Base-by-base conservation (phyloP, 169 alveolate species). In the Cryptosporidium bovis region DNA sequence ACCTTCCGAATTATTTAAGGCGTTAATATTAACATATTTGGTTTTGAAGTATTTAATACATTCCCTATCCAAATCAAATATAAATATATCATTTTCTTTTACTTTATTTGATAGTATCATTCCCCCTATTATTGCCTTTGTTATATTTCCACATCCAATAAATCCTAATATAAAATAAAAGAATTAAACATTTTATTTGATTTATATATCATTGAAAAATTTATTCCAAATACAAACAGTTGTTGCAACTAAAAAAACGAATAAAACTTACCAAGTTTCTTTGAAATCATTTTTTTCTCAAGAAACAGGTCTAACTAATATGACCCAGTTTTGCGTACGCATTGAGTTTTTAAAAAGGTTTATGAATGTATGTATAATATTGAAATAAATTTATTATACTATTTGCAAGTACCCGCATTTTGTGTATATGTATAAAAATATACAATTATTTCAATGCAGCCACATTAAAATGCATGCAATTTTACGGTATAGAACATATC, bases 131-230 rank as follows among this genome's bases (percentile, higher is more conserved):
- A 77, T 77, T 60, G 87, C 87, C 16, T 20, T 60, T 44, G 87
- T 62, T 58, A 77, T 77, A 77, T 77, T 56, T 31, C 87, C 87
- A 77, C 77, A 77, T 3, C 87, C 87, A 44, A 77, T 48, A 60
- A 77, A 77, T 15, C 87, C 87, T 77, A 46, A 18, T 58, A 4
- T 2, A 29, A 62, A 15, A 20, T 62, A 24, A 15, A 15, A 4
- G 18, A 15, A 62, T 55, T 20, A 55, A 7, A 55, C 6, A 55
- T 2, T 27, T 55, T 15, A 15, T 15, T 24, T 24, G 27, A 40
- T 40, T 6, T 40, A 8, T 40, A 40, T 0, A 40, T 40, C 48
- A 8, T 40, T 40, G 48, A 40, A 40, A 40, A 40, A 40, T 6
- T 40, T 40, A 40, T 6, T 40, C 48, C 10, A 40, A 40, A 40